Base-by-base conservation (phyloP, 768 basidiomycete genomes). In the Suillus brevipes region DNA sequence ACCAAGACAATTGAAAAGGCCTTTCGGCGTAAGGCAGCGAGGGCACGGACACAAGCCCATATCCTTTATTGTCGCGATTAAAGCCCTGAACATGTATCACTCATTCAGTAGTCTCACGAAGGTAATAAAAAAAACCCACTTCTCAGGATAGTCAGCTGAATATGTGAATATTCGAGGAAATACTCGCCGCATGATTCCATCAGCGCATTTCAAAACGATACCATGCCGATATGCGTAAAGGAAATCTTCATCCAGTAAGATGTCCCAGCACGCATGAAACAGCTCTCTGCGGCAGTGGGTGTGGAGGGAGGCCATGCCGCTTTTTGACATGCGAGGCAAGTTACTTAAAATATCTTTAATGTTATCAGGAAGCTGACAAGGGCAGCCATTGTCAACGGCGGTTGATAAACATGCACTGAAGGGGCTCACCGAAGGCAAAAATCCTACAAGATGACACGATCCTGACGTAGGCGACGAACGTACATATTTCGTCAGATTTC, bases 401-500 rank as follows among this genome's bases (percentile, higher is more conserved):
- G 36, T 18, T n/a, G 0, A 16, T 16, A 7, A 20, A 13, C n/a
- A n/a, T 28, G 14, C 59, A 45, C 5, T 10, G 1, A 45, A 20
- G 45, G 18, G 6, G 18, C 64, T 56, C 40, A 69, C 68, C 31
- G 2, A 43, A 31, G 56, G 60, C 20, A 69, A 31, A 59, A 66
- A 69, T 1, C 65, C 65, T 8, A 66, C 58, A 40, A 62, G 64
- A 47, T 66, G 18, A 60, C 68, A 49, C 23, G 36, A 10, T 16
- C 60, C 50, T 34, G 55, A 62, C 34, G 42, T 56, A 34, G 72
- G 69, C 40, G 70, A 62, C 12, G 61, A 12, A 1, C 70, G 63
- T 14, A 16, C 52, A 62, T 74, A 73, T 47, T 75, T 75, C 1
- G 67, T 70, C 18, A 69, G 36, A 55, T 72, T 71, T 6, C 71